Evolutionary conservation across 2,329 filamentous ascomycete genomes (phyloP).

Genomic region (Neonectria coccinea): DNA sequence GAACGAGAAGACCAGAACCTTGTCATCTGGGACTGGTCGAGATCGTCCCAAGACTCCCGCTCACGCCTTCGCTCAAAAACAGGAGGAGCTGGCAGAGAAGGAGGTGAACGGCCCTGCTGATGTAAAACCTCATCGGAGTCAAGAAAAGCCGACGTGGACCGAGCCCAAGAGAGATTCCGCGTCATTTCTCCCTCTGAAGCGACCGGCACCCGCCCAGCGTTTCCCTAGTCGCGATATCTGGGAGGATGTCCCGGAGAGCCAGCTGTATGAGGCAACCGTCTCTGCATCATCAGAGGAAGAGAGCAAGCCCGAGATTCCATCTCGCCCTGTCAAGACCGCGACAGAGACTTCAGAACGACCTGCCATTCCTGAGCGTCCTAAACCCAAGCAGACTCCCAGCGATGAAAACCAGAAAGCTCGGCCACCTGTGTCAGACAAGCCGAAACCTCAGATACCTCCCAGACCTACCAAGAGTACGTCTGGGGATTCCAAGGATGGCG

Average conservation of each 20-base stretch:
- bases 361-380: conserved; percentile 64
- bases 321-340: conserved; percentile 53
- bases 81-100: conserved; percentile 73
- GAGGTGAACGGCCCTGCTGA: conserved; percentile 54
- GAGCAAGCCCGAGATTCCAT: conserved; percentile 47
- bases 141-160: conserved; percentile 58
- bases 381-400: conserved; percentile 58
- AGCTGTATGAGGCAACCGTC: conserved; percentile 82
- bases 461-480: conserved; percentile 68
- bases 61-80: conserved; percentile 73
- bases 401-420: conserved; percentile 54
- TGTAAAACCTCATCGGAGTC: conserved; percentile 44
- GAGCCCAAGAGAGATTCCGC: conserved; percentile 58
- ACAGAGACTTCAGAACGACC: conserved; percentile 57
- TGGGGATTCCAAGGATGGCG: conserved; percentile 56
- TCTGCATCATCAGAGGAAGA: conserved; percentile 49
- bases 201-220: conserved; percentile 72
- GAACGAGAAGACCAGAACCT: conserved; percentile 55
- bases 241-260: conserved; percentile 92
- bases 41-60: conserved; percentile 66
- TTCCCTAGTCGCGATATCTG: conserved; percentile 95
- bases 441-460: conserved; percentile 71
- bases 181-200: conserved; percentile 60
- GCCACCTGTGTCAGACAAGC: conserved; percentile 62
- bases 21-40: conserved; percentile 42